phyloP scores from a whole-genome alignment of 176 grass and related monocot species.

The Urochloa ruziziensis region DNA sequence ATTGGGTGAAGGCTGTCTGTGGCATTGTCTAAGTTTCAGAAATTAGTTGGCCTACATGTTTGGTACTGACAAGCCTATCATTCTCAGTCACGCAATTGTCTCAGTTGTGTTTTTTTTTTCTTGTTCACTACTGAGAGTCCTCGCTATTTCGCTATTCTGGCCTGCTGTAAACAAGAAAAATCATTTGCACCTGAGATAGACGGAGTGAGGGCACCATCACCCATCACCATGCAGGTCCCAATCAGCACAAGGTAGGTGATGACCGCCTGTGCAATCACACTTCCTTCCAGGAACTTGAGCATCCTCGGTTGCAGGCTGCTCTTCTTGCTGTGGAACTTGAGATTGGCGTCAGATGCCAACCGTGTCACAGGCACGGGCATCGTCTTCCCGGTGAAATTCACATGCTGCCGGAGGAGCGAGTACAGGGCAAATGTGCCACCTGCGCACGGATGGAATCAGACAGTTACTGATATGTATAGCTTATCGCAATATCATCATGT shows the following conservation, averaged over 20 bases:
- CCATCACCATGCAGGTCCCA: slow-evolving; percentile 82
- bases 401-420: slow-evolving; percentile 65
- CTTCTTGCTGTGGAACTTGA: slow-evolving; percentile 59
- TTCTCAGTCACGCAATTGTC: background rate
- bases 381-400: slow-evolving; percentile 61
- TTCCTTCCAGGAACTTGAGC: slow-evolving; percentile 55
- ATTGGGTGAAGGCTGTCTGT: background rate
- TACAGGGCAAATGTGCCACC: slow-evolving; percentile 90
- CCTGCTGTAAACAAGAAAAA: too few relatives aligned
- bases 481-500: background rate
- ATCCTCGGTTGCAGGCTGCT: slow-evolving; percentile 36
- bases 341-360: slow-evolving; percentile 58
- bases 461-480: background rate
- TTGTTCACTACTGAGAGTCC: background rate
- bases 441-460: background rate
- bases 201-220: slow-evolving; percentile 79
- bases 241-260: slow-evolving; percentile 64
- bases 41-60: background rate
- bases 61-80: background rate
- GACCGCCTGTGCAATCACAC: slow-evolving; percentile 37
- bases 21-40: background rate
- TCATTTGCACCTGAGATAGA: slow-evolving; percentile 69
- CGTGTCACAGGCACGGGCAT: slow-evolving; percentile 52
- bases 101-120: background rate
- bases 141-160: background rate